Conservation (phyloP, 2,329 filamentous ascomycete species). For the Pseudopithomyces maydicus region DNA sequence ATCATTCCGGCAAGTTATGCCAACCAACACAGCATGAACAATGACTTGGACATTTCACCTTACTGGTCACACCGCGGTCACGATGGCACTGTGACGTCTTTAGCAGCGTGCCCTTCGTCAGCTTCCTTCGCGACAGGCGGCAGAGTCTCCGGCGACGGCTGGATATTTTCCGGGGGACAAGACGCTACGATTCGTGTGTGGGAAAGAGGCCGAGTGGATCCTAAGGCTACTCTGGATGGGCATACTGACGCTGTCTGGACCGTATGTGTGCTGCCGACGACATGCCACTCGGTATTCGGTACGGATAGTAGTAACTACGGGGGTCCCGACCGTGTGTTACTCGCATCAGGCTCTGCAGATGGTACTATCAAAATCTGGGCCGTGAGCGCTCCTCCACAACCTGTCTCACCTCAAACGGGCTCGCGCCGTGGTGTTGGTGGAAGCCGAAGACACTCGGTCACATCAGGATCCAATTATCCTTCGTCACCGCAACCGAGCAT, state of each 20-base stretch:
- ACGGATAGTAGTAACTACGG: conserved; percentile 72
- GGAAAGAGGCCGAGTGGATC: conserved; percentile 92
- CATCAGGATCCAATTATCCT: conserved; percentile 89
- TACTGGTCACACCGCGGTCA: conserved; percentile 97
- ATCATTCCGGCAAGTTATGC: conserved; percentile 85
- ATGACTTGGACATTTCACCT: conserved; percentile 87
- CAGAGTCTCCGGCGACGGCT: conserved; percentile 87
- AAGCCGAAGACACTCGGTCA: conserved; percentile 88
- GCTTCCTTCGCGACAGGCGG: conserved; percentile 90
- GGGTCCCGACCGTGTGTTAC: conserved; percentile 79
- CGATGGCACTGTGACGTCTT: conserved; percentile 82
- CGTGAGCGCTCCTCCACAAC: conserved; percentile 85
- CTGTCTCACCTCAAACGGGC: conserved; percentile 78
- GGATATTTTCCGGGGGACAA: conserved; percentile 97
- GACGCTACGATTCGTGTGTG: conserved; percentile 92
- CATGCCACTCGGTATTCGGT: conserved; percentile 80
- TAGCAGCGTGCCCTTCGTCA: conserved; percentile 85
- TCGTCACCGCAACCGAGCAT: conserved; percentile 87
- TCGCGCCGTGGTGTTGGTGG: conserved; percentile 71
- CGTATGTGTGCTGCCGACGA: conserved; percentile 87
- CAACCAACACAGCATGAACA: conserved; percentile 63
- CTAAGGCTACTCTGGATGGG: conserved; percentile 90
- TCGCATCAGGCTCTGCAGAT: conserved; percentile 92
- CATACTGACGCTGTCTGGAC: conserved; percentile 97
- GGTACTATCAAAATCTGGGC: conserved; percentile 93